Evolutionary conservation across 2,329 filamentous ascomycete genomes (phyloP).

Genomic region (Pseudocercospora fuligena): DNA sequence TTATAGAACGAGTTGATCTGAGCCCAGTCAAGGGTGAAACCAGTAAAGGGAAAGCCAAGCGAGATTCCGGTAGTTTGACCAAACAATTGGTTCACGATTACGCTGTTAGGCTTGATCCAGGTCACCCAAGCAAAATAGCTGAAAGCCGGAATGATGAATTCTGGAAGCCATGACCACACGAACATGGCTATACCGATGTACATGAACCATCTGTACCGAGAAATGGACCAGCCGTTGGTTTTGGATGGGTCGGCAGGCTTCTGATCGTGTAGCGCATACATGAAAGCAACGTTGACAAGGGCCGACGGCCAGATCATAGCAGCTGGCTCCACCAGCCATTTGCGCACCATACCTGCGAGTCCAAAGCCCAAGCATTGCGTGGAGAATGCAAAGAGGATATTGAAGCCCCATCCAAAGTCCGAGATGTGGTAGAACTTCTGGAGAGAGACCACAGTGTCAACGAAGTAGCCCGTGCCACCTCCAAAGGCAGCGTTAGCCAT

Average conservation of each 20-base stretch:
- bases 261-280: conserved; percentile 64
- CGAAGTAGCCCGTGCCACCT: conserved; percentile 33
- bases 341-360: conserved; percentile 78
- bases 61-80: conserved; percentile 35
- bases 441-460: conserved; percentile 34
- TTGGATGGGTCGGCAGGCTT: conserved; percentile 52
- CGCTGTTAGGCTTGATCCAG: conserved; percentile 82
- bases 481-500: conserved; percentile 59
- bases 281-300: conserved; percentile 71
- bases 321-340: conserved; percentile 80
- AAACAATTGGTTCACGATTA: conserved; percentile 60
- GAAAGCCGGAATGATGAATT: conserved; percentile 76
- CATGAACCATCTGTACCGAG: conserved; percentile 83
- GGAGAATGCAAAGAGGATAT: conserved; percentile 82
- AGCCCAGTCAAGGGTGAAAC: conserved; percentile 88
- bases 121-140: conserved; percentile 89
- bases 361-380: conserved; percentile 86
- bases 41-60: conserved; percentile 55
- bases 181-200: conserved; percentile 73
- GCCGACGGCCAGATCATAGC: conserved; percentile 95
- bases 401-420: conserved; percentile 71
- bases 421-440: conserved; percentile 77
- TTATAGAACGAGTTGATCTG: conserved; percentile 80
- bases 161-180: conserved; percentile 81
- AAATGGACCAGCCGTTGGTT: conserved; percentile 76